These are phyloP conservation scores for Guillardia theta DNA, from an alignment of 78 protist species.

Conservation along the genomic window DNA sequence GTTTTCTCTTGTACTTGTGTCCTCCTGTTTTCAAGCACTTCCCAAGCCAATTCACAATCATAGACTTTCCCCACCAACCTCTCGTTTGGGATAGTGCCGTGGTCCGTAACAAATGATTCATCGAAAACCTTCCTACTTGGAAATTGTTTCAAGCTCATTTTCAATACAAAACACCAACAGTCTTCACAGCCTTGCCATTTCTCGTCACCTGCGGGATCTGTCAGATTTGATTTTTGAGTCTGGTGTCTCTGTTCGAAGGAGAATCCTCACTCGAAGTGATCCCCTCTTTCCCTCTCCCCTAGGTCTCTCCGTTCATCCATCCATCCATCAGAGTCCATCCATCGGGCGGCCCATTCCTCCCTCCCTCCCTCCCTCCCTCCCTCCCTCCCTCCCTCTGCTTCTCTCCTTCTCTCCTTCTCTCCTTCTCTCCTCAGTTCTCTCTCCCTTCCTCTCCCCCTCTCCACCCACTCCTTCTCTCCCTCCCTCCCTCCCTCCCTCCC, in stretches of 20 bases:
- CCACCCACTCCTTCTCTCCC: neutral
- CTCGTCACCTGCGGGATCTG: neutral
- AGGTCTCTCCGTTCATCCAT: neutral
- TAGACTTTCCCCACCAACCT: no score
- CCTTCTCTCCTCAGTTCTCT: neutral
- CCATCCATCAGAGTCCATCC: neutral
- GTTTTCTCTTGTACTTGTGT: no score
- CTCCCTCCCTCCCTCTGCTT: neutral
- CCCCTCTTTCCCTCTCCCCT: neutral
- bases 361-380: neutral
- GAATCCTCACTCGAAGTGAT: neutral
- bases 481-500: neutral
- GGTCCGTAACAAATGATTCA: no score
- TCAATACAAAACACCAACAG: no score
- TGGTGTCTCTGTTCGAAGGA: neutral
- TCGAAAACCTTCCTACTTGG: no score
- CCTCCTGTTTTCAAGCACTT: no score
- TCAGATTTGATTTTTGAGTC: neutral
- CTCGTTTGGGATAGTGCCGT: no score
- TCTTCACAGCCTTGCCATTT: neutral
- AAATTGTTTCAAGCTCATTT: no score
- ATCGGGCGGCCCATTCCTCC: neutral
- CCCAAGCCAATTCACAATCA: no score
- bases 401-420: neutral
- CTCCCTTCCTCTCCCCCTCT: neutral